phyloP scores from a whole-genome alignment of 1,139 yeast genomes.

The Nakaseomyces sp. region DNA sequence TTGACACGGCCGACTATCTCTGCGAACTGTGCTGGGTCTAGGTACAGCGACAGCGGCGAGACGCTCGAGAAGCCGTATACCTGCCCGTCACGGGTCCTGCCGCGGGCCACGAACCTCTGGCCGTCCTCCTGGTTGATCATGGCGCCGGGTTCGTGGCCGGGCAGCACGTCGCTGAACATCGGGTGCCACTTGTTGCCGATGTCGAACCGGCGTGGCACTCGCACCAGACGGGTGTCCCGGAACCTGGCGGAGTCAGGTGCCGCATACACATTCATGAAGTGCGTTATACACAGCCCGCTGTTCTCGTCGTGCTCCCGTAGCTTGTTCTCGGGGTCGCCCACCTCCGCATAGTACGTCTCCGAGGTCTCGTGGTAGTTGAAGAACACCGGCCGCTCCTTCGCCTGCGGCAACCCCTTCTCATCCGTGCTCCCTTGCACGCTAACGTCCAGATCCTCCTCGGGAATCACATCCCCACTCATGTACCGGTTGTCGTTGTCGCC shows the following conservation, averaged over 20 bases:
- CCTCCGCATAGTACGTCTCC: slow-evolving; percentile 32
- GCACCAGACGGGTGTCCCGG: slow-evolving; percentile 44
- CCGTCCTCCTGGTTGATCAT: slow-evolving; percentile 26
- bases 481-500: slow-evolving; percentile 6
- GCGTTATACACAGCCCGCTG: slow-evolving; percentile 44
- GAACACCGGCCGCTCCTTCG: slow-evolving; percentile 32
- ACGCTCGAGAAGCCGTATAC: slow-evolving; percentile 45
- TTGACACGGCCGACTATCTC: slow-evolving; percentile 43
- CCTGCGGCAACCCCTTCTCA: slow-evolving; percentile 7
- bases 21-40: slow-evolving; percentile 35
- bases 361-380: slow-evolving; percentile 63
- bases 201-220: slow-evolving; percentile 50
- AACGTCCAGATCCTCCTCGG: slow-evolving; percentile 8
- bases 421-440: slow-evolving; percentile 10
- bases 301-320: slow-evolving; percentile 24
- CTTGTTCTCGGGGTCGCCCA: slow-evolving; percentile 10
- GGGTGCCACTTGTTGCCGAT: slow-evolving; percentile 36
- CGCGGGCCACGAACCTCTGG: slow-evolving; percentile 33
- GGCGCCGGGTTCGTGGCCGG: slow-evolving; percentile 67
- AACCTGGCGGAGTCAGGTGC: slow-evolving; percentile 30
- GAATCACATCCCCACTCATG: slow-evolving; percentile 4
- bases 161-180: slow-evolving; percentile 47
- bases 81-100: slow-evolving; percentile 37
- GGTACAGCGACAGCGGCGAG: slow-evolving; percentile 44
- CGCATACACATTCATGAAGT: slow-evolving; percentile 52